Base-by-base conservation (phyloP, 345 rosid species). In the Rhodamnia argentea region DNA sequence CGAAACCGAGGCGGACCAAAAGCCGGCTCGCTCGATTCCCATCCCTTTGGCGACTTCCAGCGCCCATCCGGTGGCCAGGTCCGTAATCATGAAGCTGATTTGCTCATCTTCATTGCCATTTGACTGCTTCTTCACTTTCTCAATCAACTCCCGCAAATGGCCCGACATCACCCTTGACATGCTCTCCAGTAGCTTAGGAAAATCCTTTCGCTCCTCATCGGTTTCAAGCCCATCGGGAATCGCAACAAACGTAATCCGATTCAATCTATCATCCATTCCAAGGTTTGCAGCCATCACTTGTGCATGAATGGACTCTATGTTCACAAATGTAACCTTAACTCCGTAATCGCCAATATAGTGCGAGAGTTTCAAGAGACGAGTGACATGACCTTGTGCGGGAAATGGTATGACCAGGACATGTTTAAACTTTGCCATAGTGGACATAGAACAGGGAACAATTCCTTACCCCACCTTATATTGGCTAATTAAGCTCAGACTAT, bases 181-280 rank as follows among this genome's bases (percentile, higher is more conserved):
- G 20, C 88, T 88, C 84, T 84, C 52, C 2, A 53, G 16, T 37
- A 89, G 32, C 84, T 52, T 86, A 29, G 10, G 8, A 7, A 29
- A 82, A 10, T 86, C 89, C 85, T 70, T 87, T 16, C 88, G 75
- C 12, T 89, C 89, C 20, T 88, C 90, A 0, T 85, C 88, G 4
- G 52, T 42, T 14, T 84, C 85, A n/a, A 89, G 32, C 40, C 90
- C 91, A 52, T 90, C 90, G 20, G 92, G 88, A 54, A 86, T n/a
- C 20, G 90, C 82, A 16, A 86, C 84, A 14, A 89, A 51, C 60
- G 81, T 86, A 82, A 88, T 54, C 64, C 0, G 10, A 3, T 32
- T 64, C 27, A 22, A 42, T 27, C 70, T 83, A 13, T 60, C 84
- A 23, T 50, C 74, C 6, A 13, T 10, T 64, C 44, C 44, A 42